A percentile compares a stretch with the other conserved stretches of the same genome.
Conservation (phyloP, 2,329 filamentous ascomycete genomes). For the Fusarium xyrophilum region DNA sequence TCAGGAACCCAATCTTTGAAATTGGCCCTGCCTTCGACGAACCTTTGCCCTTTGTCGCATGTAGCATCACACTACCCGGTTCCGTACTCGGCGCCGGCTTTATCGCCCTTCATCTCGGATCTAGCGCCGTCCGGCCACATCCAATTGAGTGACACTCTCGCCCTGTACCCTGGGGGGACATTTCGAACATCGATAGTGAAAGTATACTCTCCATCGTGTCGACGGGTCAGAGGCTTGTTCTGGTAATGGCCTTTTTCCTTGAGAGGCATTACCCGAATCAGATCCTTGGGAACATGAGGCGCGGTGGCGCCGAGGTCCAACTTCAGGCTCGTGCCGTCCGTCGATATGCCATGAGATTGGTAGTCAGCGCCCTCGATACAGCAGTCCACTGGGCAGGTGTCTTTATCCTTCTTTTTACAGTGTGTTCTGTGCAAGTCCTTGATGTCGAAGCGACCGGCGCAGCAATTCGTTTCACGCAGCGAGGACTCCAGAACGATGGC, state of each 20-base stretch:
- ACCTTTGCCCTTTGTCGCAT: constrained; percentile 61
- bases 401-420: not conserved
- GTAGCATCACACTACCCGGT: constrained; percentile 62
- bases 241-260: constrained; percentile 66
- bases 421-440: not conserved
- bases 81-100: constrained; percentile 64
- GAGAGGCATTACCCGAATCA: constrained; percentile 68
- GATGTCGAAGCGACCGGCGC: not conserved
- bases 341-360: constrained; percentile 58
- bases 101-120: constrained; percentile 57
- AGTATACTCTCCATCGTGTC: constrained; percentile 64
- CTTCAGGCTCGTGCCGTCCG: constrained; percentile 57
- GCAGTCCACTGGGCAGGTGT: constrained; percentile 41
- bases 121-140: constrained; percentile 66
- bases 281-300: constrained; percentile 54
- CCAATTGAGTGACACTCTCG: constrained; percentile 69
- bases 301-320: constrained; percentile 64
- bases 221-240: constrained; percentile 62
- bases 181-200: constrained; percentile 74
- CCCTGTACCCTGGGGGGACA: constrained; percentile 73
- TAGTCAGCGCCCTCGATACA: constrained; percentile 62
- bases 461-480: not conserved
- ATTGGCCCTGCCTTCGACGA: constrained; percentile 62
- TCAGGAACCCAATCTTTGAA: constrained; percentile 59
- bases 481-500: not conserved